phyloP scores from a whole-genome alignment of 192 early-diverging fungal genomes.

The Coemansia sp. region DNA sequence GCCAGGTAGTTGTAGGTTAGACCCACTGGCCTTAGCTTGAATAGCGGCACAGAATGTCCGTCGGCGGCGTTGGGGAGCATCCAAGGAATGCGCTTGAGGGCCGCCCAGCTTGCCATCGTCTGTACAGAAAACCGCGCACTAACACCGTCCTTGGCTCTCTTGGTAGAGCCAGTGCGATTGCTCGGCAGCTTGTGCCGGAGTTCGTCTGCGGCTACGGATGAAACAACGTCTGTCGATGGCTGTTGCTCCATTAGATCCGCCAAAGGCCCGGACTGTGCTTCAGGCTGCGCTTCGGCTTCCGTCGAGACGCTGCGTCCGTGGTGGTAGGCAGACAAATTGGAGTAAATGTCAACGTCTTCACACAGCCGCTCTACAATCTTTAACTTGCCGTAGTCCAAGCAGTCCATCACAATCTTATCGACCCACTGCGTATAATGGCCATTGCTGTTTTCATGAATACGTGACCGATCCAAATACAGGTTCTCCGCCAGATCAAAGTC shows the following conservation, averaged over 20 bases:
- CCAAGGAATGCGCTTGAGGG: slow-evolving; percentile 21
- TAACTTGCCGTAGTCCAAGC: slow-evolving; percentile 35
- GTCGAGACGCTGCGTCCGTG: not conserved
- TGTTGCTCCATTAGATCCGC: not conserved
- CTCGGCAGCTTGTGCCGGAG: not conserved
- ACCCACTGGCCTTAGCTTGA: slow-evolving; percentile 19
- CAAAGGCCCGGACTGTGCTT: not conserved
- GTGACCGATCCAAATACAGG: slow-evolving; percentile 25
- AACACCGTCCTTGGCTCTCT: not conserved
- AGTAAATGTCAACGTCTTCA: slow-evolving; percentile 30
- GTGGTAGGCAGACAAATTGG: slow-evolving; percentile 38
- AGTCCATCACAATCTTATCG: slow-evolving; percentile 37
- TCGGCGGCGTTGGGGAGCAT: slow-evolving; percentile 21
- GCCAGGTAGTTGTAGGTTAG: slow-evolving; percentile 35
- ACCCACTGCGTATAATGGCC: slow-evolving; percentile 9
- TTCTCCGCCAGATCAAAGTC: slow-evolving; percentile 35
- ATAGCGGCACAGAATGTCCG: slow-evolving; percentile 32
- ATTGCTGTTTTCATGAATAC: not conserved
- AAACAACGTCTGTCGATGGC: not conserved
- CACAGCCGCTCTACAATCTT: slow-evolving; percentile 40
- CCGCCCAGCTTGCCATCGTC: slow-evolving; percentile 31
- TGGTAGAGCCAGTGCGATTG: slow-evolving; percentile 2
- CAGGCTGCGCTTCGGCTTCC: not conserved
- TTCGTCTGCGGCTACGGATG: not conserved
- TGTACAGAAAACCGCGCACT: not conserved